A percentile compares a stretch with the other conserved stretches of the same genome.
These are phyloP conservation scores for Irpex sp. DNA, from an alignment of 1,284 basidiomycete genomes.

Conservation along the genomic window DNA sequence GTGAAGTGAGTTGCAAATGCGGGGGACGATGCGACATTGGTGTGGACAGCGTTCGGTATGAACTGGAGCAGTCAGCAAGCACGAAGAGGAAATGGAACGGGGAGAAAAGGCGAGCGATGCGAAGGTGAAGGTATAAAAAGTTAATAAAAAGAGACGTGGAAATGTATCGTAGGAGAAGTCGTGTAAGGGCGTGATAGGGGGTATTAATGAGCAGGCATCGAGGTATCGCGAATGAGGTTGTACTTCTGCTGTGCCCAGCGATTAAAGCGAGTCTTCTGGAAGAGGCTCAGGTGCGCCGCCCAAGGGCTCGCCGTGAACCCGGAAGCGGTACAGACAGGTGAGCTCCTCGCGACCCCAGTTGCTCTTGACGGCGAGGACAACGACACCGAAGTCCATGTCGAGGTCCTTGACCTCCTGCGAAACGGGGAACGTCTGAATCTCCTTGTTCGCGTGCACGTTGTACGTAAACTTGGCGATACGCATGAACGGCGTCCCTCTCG, in stretches of 20 bases:
- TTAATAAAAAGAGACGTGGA: not conserved
- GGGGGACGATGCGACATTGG: not conserved
- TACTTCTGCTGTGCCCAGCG: not conserved
- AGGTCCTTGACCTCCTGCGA: constrained; percentile 59
- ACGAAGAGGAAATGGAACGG: not conserved
- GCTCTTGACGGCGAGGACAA: constrained; percentile 71
- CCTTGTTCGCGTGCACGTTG: constrained; percentile 59
- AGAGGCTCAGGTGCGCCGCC: constrained; percentile 23
- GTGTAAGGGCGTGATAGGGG: not conserved
- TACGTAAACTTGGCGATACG: constrained; percentile 79
- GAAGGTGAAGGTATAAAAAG: not conserved
- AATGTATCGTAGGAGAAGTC: not conserved
- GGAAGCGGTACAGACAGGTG: constrained; percentile 89
- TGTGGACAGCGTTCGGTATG: not conserved
- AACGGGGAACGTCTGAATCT: constrained; percentile 86
- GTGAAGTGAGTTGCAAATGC: not conserved
- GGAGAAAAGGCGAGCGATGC: not conserved
- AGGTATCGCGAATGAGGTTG: not conserved
- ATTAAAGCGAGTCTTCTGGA: constrained; percentile 18
- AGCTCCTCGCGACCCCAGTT: constrained; percentile 85
- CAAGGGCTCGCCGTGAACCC: constrained; percentile 56
- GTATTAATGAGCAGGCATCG: not conserved
- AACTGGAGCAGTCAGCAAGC: not conserved
- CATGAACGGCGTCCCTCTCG: constrained; percentile 54
- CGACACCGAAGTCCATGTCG: constrained; percentile 74